phyloP scores from a whole-genome alignment of 1,284 basidiomycete genomes.

The Thecaphora frezii region DNA sequence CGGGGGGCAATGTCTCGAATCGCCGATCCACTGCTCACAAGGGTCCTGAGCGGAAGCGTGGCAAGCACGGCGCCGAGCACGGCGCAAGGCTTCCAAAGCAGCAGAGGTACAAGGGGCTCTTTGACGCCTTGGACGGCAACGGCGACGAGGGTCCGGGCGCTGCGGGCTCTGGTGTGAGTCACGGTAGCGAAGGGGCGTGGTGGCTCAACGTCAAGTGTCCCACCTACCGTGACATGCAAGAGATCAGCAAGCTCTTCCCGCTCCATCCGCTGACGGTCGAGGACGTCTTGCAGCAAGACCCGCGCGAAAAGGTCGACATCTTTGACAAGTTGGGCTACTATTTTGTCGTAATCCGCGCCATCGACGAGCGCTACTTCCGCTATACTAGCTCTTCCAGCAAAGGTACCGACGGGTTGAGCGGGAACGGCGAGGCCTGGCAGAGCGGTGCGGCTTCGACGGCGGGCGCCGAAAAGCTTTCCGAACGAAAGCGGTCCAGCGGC shows the following conservation, averaged over 20 bases:
- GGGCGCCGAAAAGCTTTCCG: no score
- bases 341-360: constrained; percentile 83
- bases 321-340: constrained; percentile 90
- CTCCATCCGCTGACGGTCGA: constrained; percentile 92
- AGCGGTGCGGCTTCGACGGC: no score
- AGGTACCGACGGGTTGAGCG: neutral
- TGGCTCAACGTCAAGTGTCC: constrained; percentile 90
- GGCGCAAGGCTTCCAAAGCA: neutral
- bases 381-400: constrained; percentile 59
- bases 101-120: neutral
- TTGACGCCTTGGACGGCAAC: neutral
- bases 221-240: constrained; percentile 83
- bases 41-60: no score
- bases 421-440: no score
- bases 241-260: constrained; percentile 83
- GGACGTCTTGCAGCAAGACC: constrained; percentile 91
- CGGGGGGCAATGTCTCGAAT: no score
- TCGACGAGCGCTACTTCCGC: constrained; percentile 69
- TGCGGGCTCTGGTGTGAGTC: neutral
- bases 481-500: no score
- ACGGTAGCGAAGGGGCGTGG: constrained; percentile 65
- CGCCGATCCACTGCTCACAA: no score
- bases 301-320: constrained; percentile 86
- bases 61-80: neutral
- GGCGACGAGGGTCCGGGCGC: no score